Base-by-base conservation (phyloP, 331 rosid genomes). In the Stylosanthes scabra region DNA sequence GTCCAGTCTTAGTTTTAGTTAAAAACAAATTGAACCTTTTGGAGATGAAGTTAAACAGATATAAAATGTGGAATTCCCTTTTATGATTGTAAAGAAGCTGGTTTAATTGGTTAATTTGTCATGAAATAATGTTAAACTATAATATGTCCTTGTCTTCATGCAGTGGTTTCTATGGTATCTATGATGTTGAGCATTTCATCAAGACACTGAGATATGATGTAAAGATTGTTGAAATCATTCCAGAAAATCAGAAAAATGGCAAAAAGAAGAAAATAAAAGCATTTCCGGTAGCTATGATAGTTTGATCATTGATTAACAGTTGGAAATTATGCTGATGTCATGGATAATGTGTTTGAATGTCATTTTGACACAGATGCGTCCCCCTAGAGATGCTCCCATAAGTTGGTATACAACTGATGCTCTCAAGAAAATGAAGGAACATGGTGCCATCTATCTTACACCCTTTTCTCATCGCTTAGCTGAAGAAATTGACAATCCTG, bases 401-500 rank as follows among this genome's bases (percentile, higher is more conserved):
- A 83, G 90, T 82, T 95, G 99, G 99, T 95, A 95, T 76, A 86
- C 97, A 25, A 79, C 87, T 0, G 88, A 34, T 3, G 99, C 97
- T 80, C 87, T 95, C 54, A 82, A 83, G 78, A 87, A 88, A 87
- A 92, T 95, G 99, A 95, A 84, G 79, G 87, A 90, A 78, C 89
- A 90, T 63, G 96, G 99, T 55, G 99, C 93, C 16, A 88, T 95
- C 61, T 92, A 90, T 88, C 97, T 95, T 59, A 91, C 97, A 31
- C 99, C 99, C 65, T 92, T 95, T 80, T 95, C 99, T 47, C 99
- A 95, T 83, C 99, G 99, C 71, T 84, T 95, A 71, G 97, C 93
- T 2, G 99, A 95, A 92, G 99, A 95, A 84, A 85, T 90, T 74
- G 91, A 92, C 86, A 77, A 78, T 74, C 83, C 97, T 16, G 99